Evolutionary conservation across 1,284 basidiomycete genomes (phyloP), one percentile per base, ranked within the genome.

Genomic region (Violaceomyces palustris): DNA sequence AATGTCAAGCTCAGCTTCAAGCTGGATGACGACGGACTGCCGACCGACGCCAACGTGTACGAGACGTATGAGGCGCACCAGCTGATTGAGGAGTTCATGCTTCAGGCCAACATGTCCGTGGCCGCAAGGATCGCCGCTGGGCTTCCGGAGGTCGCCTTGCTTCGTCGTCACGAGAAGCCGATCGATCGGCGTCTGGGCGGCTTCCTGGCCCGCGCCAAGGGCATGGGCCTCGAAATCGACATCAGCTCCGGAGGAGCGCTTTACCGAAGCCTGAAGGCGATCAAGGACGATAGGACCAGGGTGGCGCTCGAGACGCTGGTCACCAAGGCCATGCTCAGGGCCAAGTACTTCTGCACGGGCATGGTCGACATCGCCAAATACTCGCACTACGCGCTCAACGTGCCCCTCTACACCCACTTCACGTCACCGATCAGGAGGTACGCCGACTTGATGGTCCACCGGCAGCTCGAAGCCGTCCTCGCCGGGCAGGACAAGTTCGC

Each of bases 291-390:
- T 0, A 37, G 37, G 25, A 83, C 93, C 61, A 81, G 83, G 11
- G 81, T 81, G 44, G 85, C 85, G 50, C 78, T 96, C 17, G 83
- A 91, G 72, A 73, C 93, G 17, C 78, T 96, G 31, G 83, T 85
- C 24, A 85, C 83, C 72, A 96, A 94, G 75, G 83, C 89, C 15
- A 94, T 93, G 65, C 85, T 86, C 50, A 82, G 84, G 40, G 88
- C 94, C 55, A 92, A 92, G 74, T 97, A 98, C 77, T 98, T 96
- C 83, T 98, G 93, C 73, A 83, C 92, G 21, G 94, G 94, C 58
- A 94, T 97, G 89, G 80, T 98, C 62, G 94, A 99, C 75, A 98
- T 98, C 69, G 88, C 91, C 33, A 97, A 98, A 77, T 99, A 97
- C 74, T 77, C 82, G 26, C 94, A 99, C 76, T 97, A 88, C 74